phyloP scores from a whole-genome alignment of 371 early-diverging fungal genomes.

The Encephalitozoon cuniculi region DNA sequence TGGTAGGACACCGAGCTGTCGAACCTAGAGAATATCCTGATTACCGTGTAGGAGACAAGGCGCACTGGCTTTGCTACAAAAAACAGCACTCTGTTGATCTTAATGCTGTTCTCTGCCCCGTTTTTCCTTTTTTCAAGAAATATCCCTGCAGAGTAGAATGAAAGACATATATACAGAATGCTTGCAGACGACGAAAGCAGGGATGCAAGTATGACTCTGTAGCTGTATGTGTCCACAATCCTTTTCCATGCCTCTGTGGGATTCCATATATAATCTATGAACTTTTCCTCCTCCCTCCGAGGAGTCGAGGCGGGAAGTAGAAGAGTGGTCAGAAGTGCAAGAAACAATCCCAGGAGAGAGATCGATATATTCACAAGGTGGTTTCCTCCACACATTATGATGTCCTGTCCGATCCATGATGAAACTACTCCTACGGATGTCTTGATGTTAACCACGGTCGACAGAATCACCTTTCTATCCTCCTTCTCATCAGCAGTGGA shows the following conservation, averaged over 20 bases:
- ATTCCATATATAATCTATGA: background rate
- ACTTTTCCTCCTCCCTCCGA: background rate
- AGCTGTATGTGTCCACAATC: background rate
- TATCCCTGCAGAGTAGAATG: slow-evolving; percentile 47
- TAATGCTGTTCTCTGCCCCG: background rate
- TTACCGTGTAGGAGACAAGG: slow-evolving; percentile 19
- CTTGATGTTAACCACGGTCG: slow-evolving; percentile 25
- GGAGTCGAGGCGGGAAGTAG: background rate
- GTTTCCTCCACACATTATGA: slow-evolving; percentile 33
- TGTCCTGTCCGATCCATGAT: slow-evolving; percentile 52
- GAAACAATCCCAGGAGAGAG: slow-evolving; percentile 11
- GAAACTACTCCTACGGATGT: slow-evolving; percentile 39
- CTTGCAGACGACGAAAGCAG: slow-evolving; percentile 33
- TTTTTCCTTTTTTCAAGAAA: slow-evolving; percentile 53
- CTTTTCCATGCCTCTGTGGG: background rate
- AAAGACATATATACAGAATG: slow-evolving; percentile 46
- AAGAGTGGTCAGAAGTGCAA: background rate
- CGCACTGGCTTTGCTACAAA: slow-evolving; percentile 35
- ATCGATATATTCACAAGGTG: slow-evolving; percentile 27
- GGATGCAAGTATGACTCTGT: background rate
- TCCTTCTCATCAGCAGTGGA: slow-evolving; percentile 29
- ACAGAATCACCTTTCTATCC: slow-evolving; percentile 12
- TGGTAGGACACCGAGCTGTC: background rate
- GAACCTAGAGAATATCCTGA: slow-evolving; percentile 21
- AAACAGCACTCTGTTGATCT: slow-evolving; percentile 22